These are phyloP conservation scores for Paecilomyces dactylethromorphus DNA, from an alignment of 2,329 filamentous ascomycete genomes.

Conservation along the genomic window DNA sequence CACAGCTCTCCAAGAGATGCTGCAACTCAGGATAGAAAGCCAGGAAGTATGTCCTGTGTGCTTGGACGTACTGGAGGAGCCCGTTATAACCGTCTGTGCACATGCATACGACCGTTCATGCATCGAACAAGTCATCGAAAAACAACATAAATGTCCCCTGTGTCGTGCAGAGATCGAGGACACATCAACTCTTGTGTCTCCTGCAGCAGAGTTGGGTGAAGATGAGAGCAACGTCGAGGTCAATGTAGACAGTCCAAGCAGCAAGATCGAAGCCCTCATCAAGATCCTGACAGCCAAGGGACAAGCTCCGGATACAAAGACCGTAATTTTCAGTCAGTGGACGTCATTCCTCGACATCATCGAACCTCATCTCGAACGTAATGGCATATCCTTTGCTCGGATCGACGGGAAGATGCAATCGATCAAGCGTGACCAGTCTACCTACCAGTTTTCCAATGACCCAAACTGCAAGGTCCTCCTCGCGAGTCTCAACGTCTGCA, in stretches of 20 bases:
- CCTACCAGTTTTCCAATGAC: slow-evolving; percentile 61
- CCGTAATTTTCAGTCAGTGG: slow-evolving; percentile 77
- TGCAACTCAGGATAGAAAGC: slow-evolving; percentile 69
- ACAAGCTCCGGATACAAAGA: slow-evolving; percentile 61
- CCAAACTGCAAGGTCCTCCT: slow-evolving; percentile 67
- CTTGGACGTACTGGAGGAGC: slow-evolving; percentile 62
- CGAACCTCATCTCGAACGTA: slow-evolving; percentile 57
- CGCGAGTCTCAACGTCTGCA: slow-evolving; percentile 74
- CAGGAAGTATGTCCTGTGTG: slow-evolving; percentile 82
- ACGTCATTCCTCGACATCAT: slow-evolving; percentile 72
- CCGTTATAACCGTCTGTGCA: slow-evolving; percentile 79
- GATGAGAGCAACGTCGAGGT: slow-evolving; percentile 44
- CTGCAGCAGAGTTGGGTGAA: slow-evolving; percentile 52
- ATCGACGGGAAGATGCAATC: slow-evolving; percentile 76
- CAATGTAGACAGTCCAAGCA: slow-evolving; percentile 62
- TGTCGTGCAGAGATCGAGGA: slow-evolving; percentile 65
- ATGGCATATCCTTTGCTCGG: slow-evolving; percentile 59
- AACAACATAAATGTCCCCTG: slow-evolving; percentile 77
- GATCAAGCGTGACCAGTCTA: slow-evolving; percentile 62
- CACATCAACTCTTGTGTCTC: slow-evolving; percentile 57
- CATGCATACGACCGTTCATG: slow-evolving; percentile 72
- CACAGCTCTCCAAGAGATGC: slow-evolving; percentile 64
- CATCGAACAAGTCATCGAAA: slow-evolving; percentile 66
- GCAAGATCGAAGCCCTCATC: slow-evolving; percentile 74
- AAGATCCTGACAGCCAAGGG: slow-evolving; percentile 67